Conservation (phyloP, 2,329 filamentous ascomycete genomes). For the Colletotrichum acutatum region DNA sequence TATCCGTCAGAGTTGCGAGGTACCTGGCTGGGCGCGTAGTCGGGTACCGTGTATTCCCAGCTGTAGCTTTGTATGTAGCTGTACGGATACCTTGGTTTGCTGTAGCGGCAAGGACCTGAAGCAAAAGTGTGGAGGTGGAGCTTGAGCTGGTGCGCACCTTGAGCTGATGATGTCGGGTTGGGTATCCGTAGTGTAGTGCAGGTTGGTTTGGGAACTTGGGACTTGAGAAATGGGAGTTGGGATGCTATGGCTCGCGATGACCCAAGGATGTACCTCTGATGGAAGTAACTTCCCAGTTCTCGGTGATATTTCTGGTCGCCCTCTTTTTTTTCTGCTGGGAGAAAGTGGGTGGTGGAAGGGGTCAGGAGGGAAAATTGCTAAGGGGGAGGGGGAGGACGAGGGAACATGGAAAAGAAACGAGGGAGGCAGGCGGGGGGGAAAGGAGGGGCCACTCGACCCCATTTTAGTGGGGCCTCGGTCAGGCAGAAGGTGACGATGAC, state of each 20-base stretch:
- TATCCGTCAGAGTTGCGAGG: neutral
- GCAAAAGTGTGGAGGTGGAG: neutral
- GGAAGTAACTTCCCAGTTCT: slow-evolving; percentile 53
- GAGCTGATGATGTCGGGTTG: slow-evolving; percentile 13
- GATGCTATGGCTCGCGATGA: slow-evolving; percentile 29
- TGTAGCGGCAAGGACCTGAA: neutral
- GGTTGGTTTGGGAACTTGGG: neutral
- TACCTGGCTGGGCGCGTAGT: neutral
- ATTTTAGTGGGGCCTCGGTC: neutral
- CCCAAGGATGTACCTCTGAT: slow-evolving; percentile 49
- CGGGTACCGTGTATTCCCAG: neutral
- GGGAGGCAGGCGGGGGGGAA: slow-evolving; percentile 22
- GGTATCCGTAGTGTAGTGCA: neutral
- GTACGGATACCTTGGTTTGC: neutral
- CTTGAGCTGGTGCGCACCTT: neutral
- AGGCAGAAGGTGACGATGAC: neutral
- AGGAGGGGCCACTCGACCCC: neutral
- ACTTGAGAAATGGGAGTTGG: slow-evolving; percentile 15
- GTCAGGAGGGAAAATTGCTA: slow-evolving; percentile 34
- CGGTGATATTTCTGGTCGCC: slow-evolving; percentile 51
- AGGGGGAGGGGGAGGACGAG: slow-evolving; percentile 24
- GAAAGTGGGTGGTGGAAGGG: slow-evolving; percentile 34
- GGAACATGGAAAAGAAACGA: slow-evolving; percentile 36
- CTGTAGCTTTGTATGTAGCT: neutral
- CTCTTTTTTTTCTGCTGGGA: slow-evolving; percentile 40